Evolutionary conservation across 768 basidiomycete genomes (phyloP).

Genomic region (Zangia roseola): DNA sequence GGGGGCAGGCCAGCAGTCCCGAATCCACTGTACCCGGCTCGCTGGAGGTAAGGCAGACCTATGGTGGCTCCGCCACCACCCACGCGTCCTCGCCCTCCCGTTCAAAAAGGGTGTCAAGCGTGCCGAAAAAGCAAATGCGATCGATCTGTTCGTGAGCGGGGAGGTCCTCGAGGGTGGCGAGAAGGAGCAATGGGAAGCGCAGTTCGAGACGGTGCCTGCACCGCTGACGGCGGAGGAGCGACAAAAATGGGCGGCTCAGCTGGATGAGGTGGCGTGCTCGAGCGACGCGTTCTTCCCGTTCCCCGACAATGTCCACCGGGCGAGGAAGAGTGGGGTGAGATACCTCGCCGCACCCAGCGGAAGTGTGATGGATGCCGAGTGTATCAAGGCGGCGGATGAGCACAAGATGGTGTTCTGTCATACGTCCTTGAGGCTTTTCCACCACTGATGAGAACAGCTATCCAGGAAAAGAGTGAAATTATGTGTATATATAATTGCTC

Average conservation of each 20-base stretch:
- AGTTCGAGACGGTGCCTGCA: slow-evolving; percentile 73
- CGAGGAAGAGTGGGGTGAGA: slow-evolving; percentile 85
- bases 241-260: slow-evolving; percentile 65
- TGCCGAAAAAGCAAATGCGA: slow-evolving; percentile 97
- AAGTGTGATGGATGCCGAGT: slow-evolving; percentile 96
- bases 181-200: slow-evolving; percentile 83
- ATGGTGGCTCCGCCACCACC: slow-evolving; percentile 99
- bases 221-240: slow-evolving; percentile 69
- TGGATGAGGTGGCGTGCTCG: slow-evolving; percentile 88
- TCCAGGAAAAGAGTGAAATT: not conserved
- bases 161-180: slow-evolving; percentile 88
- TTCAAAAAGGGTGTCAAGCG: slow-evolving; percentile 98
- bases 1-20: slow-evolving; percentile 97
- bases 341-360: slow-evolving; percentile 92
- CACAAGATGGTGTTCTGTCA: slow-evolving; percentile 89
- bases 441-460: slow-evolving; percentile 53
- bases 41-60: slow-evolving; percentile 98
- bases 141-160: slow-evolving; percentile 92
- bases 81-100: slow-evolving; percentile 85
- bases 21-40: slow-evolving; percentile 98
- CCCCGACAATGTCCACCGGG: slow-evolving; percentile 95
- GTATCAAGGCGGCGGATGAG: slow-evolving; percentile 96
- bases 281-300: slow-evolving; percentile 99
- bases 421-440: slow-evolving; percentile 86
- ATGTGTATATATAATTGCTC: slow-evolving; percentile 2